phyloP scores from a whole-genome alignment of 2,329 filamentous ascomycete genomes.

The Colletotrichum endophyticum region DNA sequence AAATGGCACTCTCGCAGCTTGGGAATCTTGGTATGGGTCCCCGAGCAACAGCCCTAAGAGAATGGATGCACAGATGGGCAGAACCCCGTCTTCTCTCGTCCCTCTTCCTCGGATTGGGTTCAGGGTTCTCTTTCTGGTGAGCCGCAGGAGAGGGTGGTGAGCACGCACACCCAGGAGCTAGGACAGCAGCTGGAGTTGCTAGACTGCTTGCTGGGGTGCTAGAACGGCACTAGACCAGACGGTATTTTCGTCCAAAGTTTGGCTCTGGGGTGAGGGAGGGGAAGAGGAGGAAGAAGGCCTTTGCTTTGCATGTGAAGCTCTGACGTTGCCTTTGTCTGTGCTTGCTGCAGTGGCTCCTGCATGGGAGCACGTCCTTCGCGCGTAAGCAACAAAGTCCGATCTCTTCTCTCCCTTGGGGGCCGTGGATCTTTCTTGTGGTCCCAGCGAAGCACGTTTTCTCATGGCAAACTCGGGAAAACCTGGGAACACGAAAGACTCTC shows the following conservation, averaged over 20 bases:
- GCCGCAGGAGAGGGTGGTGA: not conserved
- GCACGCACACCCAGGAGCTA: not conserved
- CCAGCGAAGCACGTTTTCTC: not conserved
- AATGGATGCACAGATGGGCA: not conserved
- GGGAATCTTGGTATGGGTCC: not conserved
- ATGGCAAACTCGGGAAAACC: not conserved
- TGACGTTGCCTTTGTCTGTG: conserved; percentile 8
- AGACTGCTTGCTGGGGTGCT: not conserved
- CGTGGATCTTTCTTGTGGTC: not conserved
- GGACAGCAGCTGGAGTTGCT: not conserved
- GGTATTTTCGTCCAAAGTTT: conserved; percentile 18
- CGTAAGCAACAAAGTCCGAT: not conserved
- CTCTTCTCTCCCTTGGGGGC: not conserved
- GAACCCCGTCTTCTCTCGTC: not conserved
- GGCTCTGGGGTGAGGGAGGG: not conserved
- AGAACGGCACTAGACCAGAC: not conserved
- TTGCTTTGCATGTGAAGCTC: conserved; percentile 2
- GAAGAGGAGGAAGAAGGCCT: not conserved
- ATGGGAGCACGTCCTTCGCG: conserved; percentile 3
- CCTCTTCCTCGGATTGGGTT: not conserved
- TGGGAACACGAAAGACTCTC: not conserved
- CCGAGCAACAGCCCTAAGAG: conserved; percentile 11
- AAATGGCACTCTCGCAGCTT: not conserved
- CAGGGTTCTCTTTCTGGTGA: conserved; percentile 6
- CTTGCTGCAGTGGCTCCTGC: not conserved